These are phyloP conservation scores for Suhomyces chickasaworum DNA, from an alignment of 1,139 yeast genomes.

Conservation along the genomic window DNA sequence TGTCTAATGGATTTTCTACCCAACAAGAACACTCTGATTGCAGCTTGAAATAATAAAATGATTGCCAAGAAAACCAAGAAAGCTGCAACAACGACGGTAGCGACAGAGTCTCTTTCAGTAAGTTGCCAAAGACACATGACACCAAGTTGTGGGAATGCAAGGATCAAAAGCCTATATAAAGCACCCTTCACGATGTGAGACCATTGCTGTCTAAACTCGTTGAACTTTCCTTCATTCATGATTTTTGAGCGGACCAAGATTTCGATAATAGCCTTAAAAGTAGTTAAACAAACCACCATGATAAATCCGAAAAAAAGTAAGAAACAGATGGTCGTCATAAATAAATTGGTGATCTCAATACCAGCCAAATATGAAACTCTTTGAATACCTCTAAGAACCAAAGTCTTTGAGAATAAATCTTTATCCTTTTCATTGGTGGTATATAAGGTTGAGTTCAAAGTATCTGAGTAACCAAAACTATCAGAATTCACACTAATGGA, in stretches of 20 bases:
- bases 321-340: slow-evolving; percentile 84
- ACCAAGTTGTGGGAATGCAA: slow-evolving; percentile 85
- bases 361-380: slow-evolving; percentile 84
- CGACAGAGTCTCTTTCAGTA: slow-evolving; percentile 79
- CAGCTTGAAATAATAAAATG: slow-evolving; percentile 70
- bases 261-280: slow-evolving; percentile 77
- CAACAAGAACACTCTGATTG: slow-evolving; percentile 64
- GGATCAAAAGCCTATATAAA: slow-evolving; percentile 73
- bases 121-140: slow-evolving; percentile 89
- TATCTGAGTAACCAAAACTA: slow-evolving; percentile 50
- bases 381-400: slow-evolving; percentile 86
- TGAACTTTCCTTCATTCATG: slow-evolving; percentile 65
- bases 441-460: slow-evolving; percentile 55
- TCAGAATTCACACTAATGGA: slow-evolving; percentile 38
- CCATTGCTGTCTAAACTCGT: slow-evolving; percentile 83
- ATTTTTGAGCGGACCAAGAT: slow-evolving; percentile 60
- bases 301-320: slow-evolving; percentile 78
- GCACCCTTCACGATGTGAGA: slow-evolving; percentile 81
- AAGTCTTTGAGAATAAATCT: slow-evolving; percentile 58
- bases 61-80: slow-evolving; percentile 60
- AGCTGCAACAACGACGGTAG: slow-evolving; percentile 76
- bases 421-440: slow-evolving; percentile 72
- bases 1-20: slow-evolving; percentile 73
- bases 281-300: slow-evolving; percentile 61
- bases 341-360: slow-evolving; percentile 83